Conservation (phyloP, 164 flowering plant genomes). For the Santalum album region DNA sequence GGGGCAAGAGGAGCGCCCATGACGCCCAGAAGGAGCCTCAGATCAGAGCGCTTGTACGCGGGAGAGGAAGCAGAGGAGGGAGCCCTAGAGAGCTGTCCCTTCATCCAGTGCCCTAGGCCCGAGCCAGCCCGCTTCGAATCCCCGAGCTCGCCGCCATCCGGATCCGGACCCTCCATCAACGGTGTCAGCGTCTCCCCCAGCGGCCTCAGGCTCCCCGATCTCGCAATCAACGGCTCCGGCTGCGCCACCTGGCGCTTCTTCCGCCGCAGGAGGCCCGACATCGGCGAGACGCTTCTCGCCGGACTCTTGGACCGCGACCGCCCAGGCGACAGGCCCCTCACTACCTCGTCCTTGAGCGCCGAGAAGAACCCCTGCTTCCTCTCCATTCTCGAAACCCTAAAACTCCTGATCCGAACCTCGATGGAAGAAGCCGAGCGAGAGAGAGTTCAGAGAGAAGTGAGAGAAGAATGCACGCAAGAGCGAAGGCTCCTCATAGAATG, state of each 20-base stretch:
- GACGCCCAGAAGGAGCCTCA: slow-evolving; percentile 53
- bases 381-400: not conserved
- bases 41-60: slow-evolving; percentile 35
- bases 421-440: not conserved
- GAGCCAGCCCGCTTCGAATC: slow-evolving; percentile 32
- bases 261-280: not conserved
- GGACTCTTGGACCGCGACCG: not conserved
- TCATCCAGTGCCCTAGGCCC: slow-evolving; percentile 38
- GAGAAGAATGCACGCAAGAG: not conserved
- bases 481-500: not conserved
- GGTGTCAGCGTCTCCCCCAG: slow-evolving; percentile 34
- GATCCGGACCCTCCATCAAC: slow-evolving; percentile 59
- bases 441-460: not conserved
- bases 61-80: slow-evolving; percentile 21
- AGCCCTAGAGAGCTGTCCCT: slow-evolving; percentile 38
- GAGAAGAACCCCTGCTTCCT: not conserved
- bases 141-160: slow-evolving; percentile 33
- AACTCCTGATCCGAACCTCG: not conserved
- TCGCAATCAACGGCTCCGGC: slow-evolving; percentile 23
- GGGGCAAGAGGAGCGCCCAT: slow-evolving; percentile 71
- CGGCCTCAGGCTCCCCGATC: slow-evolving; percentile 50
- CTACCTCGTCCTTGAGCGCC: slow-evolving; percentile 3
- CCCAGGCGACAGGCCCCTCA: not conserved
- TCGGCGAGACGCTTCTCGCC: not conserved
- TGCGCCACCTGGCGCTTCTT: slow-evolving; percentile 2